These are phyloP conservation scores for Cercospora brassicicola DNA, from an alignment of 2,329 filamentous ascomycete genomes.

Conservation along the genomic window DNA sequence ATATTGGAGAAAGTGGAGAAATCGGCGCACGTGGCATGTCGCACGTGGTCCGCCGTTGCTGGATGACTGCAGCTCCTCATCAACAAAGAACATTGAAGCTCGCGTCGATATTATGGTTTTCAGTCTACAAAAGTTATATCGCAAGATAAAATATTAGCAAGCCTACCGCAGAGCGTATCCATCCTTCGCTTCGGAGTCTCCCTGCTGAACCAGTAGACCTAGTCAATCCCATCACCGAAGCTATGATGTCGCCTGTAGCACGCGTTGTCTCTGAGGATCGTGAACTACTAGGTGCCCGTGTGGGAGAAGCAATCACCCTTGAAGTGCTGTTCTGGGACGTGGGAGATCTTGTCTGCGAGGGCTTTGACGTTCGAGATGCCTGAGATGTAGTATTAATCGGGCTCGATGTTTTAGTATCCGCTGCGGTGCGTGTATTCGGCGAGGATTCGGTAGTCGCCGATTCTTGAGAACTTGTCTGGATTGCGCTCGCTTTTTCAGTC, in stretches of 20 bases:
- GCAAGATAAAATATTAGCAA: not conserved
- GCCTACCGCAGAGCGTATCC: not conserved
- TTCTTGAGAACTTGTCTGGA: not conserved
- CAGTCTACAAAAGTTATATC: too few species aligned
- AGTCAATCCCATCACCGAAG: not conserved
- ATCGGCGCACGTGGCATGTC: not conserved
- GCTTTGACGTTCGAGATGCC: not conserved
- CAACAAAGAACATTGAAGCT: too few species aligned
- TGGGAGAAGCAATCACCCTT: not conserved
- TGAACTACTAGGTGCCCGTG: not conserved
- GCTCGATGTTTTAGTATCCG: not conserved
- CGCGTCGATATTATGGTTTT: too few species aligned
- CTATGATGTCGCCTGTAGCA: not conserved
- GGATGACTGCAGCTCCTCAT: not conserved
- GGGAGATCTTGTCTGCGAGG: not conserved
- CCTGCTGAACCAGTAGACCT: not conserved
- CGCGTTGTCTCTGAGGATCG: not conserved
- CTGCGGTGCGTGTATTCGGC: not conserved
- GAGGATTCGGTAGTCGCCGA: not conserved
- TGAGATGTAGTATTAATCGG: not conserved
- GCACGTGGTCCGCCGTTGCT: not conserved
- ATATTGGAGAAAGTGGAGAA: not conserved
- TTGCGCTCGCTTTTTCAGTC: not conserved
- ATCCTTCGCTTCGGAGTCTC: not conserved
- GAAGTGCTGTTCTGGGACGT: not conserved